These are phyloP conservation scores for Fraxinus baroniana DNA, from an alignment of 305 asterid genomes.

Conservation along the genomic window DNA sequence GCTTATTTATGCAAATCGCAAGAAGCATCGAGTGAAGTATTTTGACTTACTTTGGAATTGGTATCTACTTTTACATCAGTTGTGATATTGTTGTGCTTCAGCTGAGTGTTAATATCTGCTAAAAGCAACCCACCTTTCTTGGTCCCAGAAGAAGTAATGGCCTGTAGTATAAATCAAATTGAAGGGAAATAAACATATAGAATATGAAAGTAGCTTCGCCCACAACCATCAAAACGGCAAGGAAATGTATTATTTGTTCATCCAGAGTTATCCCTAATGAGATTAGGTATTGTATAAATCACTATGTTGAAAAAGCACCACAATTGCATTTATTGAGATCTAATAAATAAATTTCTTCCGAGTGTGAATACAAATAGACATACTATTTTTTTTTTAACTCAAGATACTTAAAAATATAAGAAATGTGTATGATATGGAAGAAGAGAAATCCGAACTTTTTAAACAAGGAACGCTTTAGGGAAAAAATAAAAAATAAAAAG, in stretches of 20 bases:
- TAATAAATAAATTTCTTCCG: neutral
- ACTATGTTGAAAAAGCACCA: slow-evolving; percentile 2
- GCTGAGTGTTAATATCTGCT: slow-evolving; percentile 73
- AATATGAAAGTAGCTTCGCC: neutral
- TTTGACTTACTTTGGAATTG: slow-evolving; percentile 59
- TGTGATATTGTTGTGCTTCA: slow-evolving; percentile 80
- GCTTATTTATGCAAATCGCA: neutral
- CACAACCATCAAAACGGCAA: slow-evolving; percentile 12
- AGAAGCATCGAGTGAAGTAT: neutral
- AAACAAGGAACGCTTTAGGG: neutral
- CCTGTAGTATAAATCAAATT: slow-evolving; percentile 36
- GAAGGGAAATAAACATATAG: neutral
- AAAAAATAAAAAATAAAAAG: neutral
- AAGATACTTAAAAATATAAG: neutral
- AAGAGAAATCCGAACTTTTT: neutral
- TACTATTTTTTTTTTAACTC: neutral
- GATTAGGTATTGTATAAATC: neutral
- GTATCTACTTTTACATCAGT: slow-evolving; percentile 86
- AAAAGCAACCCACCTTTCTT: slow-evolving; percentile 67
- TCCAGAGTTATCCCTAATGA: slow-evolving; percentile 3
- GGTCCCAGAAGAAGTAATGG: slow-evolving; percentile 74
- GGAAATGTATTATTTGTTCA: neutral
- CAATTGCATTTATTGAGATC: neutral
- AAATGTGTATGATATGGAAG: neutral
- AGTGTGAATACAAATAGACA: neutral